Evolutionary conservation across 352 stramenopile genomes (phyloP).

Genomic region (Pythium dissotocum): DNA sequence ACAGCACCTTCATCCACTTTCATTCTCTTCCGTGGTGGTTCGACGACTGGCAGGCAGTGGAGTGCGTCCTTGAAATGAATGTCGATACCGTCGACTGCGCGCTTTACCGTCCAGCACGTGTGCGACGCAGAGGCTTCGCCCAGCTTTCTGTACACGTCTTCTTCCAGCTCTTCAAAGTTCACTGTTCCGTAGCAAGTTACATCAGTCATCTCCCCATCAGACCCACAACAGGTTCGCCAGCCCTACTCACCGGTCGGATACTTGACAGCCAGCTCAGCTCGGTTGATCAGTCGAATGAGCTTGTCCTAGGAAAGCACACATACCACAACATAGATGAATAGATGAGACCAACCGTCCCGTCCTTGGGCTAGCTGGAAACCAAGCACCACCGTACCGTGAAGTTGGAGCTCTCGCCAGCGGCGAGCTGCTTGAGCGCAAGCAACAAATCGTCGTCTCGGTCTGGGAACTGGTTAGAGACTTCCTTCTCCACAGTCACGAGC

Average conservation of each 20-base stretch:
- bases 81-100: conserved; percentile 73
- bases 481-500: conserved; percentile 85
- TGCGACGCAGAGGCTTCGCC: conserved; percentile 63
- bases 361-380: no score
- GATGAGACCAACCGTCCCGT: no score
- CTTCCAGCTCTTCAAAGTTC: conserved; percentile 85
- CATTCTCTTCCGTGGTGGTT: conserved; percentile 69
- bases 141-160: conserved; percentile 75
- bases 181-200: conserved; percentile 30
- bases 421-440: conserved; percentile 62
- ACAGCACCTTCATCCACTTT: conserved; percentile 42
- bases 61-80: conserved; percentile 80
- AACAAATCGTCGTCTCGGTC: conserved; percentile 84
- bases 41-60: conserved; percentile 65
- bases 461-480: conserved; percentile 82
- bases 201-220: no score
- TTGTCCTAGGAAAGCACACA: conserved; percentile 55
- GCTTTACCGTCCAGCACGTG: conserved; percentile 70
- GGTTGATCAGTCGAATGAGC: conserved; percentile 79
- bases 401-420: conserved; percentile 64
- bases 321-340: background rate
- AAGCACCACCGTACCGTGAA: conserved; percentile 56
- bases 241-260: conserved; percentile 50
- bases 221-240: background rate
- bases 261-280: conserved; percentile 80